Percentiles rank a stretch among this genome's conserved stretches.
These are phyloP conservation scores for Rubia tinctorum DNA, from an alignment of 305 asterid genomes.

Conservation along the genomic window DNA sequence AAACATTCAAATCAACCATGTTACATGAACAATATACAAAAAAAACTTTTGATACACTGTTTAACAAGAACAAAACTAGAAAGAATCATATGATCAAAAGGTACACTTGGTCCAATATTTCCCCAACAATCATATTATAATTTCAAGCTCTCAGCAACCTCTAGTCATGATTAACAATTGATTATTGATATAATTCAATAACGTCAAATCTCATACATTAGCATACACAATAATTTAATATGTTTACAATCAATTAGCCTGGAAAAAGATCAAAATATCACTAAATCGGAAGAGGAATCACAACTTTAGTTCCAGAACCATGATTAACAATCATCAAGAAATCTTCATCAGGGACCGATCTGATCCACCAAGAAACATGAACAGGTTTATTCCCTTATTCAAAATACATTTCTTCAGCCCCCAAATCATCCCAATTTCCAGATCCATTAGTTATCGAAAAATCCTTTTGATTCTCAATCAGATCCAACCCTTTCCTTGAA, in stretches of 20 bases:
- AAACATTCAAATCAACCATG: not conserved
- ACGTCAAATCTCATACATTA: too few species aligned
- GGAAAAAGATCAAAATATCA: too few species aligned
- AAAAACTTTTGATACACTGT: too few species aligned
- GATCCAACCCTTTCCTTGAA: conserved; percentile 5
- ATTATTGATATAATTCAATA: too few species aligned
- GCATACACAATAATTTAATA: too few species aligned
- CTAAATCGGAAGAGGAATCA: conserved; percentile 20
- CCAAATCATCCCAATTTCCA: conserved; percentile 31
- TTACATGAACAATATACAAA: not conserved
- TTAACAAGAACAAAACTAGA: not conserved
- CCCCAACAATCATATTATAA: not conserved
- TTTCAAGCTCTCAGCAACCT: not conserved
- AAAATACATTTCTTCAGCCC: conserved; percentile 23
- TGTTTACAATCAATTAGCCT: too few species aligned
- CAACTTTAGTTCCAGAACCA: conserved; percentile 18
- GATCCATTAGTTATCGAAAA: not conserved
- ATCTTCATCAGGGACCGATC: conserved; percentile 31
- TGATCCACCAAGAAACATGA: conserved; percentile 39
- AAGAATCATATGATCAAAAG: not conserved
- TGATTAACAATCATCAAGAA: conserved; percentile 24
- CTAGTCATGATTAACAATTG: too few species aligned
- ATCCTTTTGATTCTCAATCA: conserved; percentile 9
- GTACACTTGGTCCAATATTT: not conserved
- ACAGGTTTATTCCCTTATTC: conserved; percentile 26